Percentiles rank a stretch among this genome's conserved stretches.
Conservation (phyloP, 2,329 filamentous ascomycete species). For the Metarhizium sp. region DNA sequence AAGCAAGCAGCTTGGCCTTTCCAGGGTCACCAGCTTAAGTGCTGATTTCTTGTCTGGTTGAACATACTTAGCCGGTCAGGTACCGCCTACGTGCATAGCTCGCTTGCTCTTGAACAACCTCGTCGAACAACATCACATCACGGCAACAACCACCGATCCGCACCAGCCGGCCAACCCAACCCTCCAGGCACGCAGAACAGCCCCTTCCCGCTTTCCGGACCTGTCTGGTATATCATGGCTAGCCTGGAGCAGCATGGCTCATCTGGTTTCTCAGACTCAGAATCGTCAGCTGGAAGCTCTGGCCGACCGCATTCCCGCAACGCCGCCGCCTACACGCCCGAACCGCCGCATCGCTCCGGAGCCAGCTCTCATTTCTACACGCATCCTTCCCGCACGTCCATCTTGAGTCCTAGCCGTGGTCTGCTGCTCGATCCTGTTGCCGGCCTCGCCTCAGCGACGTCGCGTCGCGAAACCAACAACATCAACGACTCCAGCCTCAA, state of each 20-base stretch:
- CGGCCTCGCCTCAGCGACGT: conserved; percentile 2
- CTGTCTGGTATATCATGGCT: conserved; percentile 4
- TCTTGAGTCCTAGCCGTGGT: conserved; percentile 40
- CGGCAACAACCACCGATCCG: background rate
- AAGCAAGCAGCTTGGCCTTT: background rate
- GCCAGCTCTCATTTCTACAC: conserved; percentile 36
- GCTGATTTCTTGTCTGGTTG: background rate
- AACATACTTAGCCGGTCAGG: background rate
- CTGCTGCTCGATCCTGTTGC: conserved; percentile 12
- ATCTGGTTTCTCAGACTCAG: conserved; percentile 15
- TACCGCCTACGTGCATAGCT: background rate
- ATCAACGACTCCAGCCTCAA: conserved; percentile 26
- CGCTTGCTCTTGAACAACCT: background rate
- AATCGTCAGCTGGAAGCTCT: conserved; percentile 12
- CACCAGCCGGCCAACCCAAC: conserved; percentile 16
- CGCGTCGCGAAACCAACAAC: conserved; percentile 9
- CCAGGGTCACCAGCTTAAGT: background rate
- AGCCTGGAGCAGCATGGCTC: conserved; percentile 16
- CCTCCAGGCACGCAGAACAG: background rate
- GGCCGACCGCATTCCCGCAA: conserved; percentile 6
- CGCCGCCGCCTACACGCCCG: conserved; percentile 17
- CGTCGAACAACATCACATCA: background rate
- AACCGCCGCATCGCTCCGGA: conserved; percentile 21
- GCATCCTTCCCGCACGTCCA: conserved; percentile 24
- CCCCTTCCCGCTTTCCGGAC: background rate